Base-by-base conservation (phyloP, 352 stramenopile species). In the Pythium graminicola region DNA sequence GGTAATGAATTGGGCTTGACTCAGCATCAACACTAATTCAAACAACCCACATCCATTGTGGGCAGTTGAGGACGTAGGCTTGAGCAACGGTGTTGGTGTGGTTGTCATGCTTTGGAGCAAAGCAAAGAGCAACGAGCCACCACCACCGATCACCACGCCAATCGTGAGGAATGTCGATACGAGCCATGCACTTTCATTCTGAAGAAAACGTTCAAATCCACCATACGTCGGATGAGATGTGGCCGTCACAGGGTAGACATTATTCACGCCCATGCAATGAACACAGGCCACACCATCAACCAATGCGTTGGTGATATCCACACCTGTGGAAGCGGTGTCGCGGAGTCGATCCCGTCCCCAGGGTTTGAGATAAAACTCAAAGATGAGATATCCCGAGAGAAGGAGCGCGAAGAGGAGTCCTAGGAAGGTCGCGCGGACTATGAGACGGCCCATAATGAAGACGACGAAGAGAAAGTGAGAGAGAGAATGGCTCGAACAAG, bases 1-100 rank as follows among this genome's bases (percentile, higher is more conserved):
- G 6, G 73, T 79, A 31, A 78, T 59, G 45, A 83, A 83, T 44
- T 83, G 73, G 6, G 67, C 73, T 48, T 81, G 73, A 9, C 33
- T 39, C 29, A 79, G 29, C 49, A 75, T 52, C 10, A 75, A 47
- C 27, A 70, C 24, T 20, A 78, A 59, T 39, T 74, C 73, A n/a
- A 72, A 78, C 9, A 73, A 22, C 19, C 64, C 33, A 43, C 48
- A 62, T 26, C 50, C 48, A 14, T 65, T 57, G n/a, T 50, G n/a
- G 14, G 45, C 51, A 5, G 53, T 54, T 10, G 58, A 65, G 14
- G 58, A 65, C 9, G 50, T 58, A 3, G 57, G 57, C 33, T 54
- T 58, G 31, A 22, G 38, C 33, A 60, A 59, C 31, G 7, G 36
- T 6, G 6, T 50, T 41, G 17, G 42, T 33, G 5, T 39, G 14